These are phyloP conservation scores for Aspergillus sp. DNA, from an alignment of 2,329 filamentous ascomycete species.

Conservation along the genomic window DNA sequence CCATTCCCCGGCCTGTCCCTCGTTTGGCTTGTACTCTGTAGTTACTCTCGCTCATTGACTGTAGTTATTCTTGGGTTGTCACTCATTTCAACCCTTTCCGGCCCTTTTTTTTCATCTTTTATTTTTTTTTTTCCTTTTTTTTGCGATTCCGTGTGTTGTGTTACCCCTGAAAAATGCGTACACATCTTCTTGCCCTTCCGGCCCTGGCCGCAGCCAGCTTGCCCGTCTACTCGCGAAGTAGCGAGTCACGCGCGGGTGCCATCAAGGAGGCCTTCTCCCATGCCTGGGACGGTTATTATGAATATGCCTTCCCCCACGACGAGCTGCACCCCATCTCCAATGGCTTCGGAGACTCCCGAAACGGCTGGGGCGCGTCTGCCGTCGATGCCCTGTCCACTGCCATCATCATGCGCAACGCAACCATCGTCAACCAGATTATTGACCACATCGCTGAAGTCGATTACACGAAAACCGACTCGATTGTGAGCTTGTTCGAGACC, in stretches of 20 bases:
- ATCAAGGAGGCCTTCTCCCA: conserved; percentile 69
- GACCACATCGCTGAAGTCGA: conserved; percentile 69
- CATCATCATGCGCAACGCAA: conserved; percentile 68
- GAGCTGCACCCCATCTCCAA: conserved; percentile 70
- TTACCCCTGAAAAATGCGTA: neutral
- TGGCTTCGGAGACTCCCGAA: conserved; percentile 66
- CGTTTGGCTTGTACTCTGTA: neutral
- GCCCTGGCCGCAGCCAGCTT: conserved; percentile 2
- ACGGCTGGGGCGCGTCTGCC: conserved; percentile 81
- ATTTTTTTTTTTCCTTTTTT: no score
- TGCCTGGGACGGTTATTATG: conserved; percentile 72
- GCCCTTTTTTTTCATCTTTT: no score
- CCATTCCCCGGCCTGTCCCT: neutral
- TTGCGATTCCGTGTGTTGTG: neutral
- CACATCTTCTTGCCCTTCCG: neutral
- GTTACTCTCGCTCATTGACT: no score
- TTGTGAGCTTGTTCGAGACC: conserved; percentile 81
- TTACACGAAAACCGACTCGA: conserved; percentile 61
- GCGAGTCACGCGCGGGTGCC: conserved; percentile 51
- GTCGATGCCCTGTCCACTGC: conserved; percentile 80
- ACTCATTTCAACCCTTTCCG: no score
- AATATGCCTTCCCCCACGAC: conserved; percentile 75
- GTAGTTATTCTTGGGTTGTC: no score
- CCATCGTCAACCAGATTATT: conserved; percentile 70
- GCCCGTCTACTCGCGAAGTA: neutral